phyloP scores from a whole-genome alignment of 805 yeast genomes.

The Candida chilensis region DNA sequence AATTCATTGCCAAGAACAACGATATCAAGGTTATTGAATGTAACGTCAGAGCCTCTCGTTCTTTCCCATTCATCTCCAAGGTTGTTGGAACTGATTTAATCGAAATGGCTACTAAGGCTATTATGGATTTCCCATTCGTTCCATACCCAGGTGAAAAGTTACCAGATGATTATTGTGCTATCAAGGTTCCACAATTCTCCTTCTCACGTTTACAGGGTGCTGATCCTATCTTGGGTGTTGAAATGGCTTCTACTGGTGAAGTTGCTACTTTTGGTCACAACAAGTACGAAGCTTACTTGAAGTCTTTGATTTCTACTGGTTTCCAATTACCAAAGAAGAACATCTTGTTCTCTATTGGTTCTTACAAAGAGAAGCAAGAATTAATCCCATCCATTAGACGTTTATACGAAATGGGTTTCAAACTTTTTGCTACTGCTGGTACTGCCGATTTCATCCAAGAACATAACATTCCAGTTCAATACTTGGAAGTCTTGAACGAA shows the following conservation, averaged over 20 bases:
- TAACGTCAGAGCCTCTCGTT: constrained; percentile 98
- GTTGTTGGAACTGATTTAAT: constrained; percentile 94
- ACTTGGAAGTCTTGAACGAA: constrained; percentile 79
- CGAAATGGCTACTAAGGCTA: constrained; percentile 95
- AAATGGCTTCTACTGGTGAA: constrained; percentile 99
- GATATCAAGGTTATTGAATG: constrained; percentile 98
- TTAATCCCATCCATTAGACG: constrained; percentile 80
- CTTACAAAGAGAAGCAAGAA: constrained; percentile 93
- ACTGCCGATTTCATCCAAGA: constrained; percentile 97
- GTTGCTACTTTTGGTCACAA: constrained; percentile 95
- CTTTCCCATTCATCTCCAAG: constrained; percentile 97
- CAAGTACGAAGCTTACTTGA: constrained; percentile 95
- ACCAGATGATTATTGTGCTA: constrained; percentile 91
- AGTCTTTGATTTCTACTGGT: constrained; percentile 91
- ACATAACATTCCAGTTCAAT: constrained; percentile 90
- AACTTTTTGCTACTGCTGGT: constrained; percentile 96
- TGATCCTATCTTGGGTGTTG: constrained; percentile 96
- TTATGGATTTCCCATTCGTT: constrained; percentile 76
- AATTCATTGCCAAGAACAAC: constrained; percentile 90
- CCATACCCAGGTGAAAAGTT: constrained; percentile 87
- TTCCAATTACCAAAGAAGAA: constrained; percentile 93
- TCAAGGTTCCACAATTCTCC: constrained; percentile 95
- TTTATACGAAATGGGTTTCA: constrained; percentile 76
- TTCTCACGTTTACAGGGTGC: constrained; percentile 97
- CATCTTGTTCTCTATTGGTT: constrained; percentile 89